Evolutionary conservation across 2,329 filamentous ascomycete genomes (phyloP).

Genomic region (Byssoonygena ceratinophila): DNA sequence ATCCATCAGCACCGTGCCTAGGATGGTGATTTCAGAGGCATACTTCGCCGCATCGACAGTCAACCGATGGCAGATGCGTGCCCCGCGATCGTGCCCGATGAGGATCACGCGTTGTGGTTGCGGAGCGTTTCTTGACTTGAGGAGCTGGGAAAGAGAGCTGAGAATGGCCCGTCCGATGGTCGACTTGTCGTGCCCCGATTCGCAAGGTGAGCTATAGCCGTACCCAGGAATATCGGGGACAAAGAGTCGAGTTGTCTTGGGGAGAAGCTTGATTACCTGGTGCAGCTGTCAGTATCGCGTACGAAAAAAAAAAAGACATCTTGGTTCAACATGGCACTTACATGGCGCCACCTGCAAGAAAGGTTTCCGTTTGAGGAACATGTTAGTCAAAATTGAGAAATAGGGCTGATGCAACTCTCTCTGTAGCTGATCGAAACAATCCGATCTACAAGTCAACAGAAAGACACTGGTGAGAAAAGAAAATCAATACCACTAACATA

Average conservation of each 20-base stretch:
- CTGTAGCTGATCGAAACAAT: no score
- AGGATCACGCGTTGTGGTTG: constrained; percentile 31
- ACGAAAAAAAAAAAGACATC: no score
- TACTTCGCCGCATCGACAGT: constrained; percentile 33
- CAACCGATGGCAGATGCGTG: constrained; percentile 41
- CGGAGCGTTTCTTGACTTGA: background rate
- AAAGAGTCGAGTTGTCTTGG: constrained; percentile 36
- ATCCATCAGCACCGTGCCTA: constrained; percentile 38
- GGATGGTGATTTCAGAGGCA: constrained; percentile 26
- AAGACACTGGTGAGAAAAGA: background rate
- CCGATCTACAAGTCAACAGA: background rate
- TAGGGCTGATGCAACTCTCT: no score
- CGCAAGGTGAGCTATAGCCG: constrained; percentile 32
- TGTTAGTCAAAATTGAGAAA: background rate
- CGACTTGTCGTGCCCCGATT: constrained; percentile 17
- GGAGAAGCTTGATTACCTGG: constrained; percentile 32
- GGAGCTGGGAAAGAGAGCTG: constrained; percentile 4
- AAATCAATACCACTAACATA: constrained; percentile 2
- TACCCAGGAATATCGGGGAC: constrained; percentile 42
- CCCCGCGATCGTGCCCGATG: constrained; percentile 43
- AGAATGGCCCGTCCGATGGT: constrained; percentile 17
- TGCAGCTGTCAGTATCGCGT: background rate
- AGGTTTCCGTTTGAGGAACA: background rate
- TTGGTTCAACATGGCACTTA: constrained; percentile 6
- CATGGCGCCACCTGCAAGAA: constrained; percentile 15